Evolutionary conservation across 2,329 filamentous ascomycete genomes (phyloP), one percentile per base, ranked within the genome.

Genomic region (Huntiella savannae): DNA sequence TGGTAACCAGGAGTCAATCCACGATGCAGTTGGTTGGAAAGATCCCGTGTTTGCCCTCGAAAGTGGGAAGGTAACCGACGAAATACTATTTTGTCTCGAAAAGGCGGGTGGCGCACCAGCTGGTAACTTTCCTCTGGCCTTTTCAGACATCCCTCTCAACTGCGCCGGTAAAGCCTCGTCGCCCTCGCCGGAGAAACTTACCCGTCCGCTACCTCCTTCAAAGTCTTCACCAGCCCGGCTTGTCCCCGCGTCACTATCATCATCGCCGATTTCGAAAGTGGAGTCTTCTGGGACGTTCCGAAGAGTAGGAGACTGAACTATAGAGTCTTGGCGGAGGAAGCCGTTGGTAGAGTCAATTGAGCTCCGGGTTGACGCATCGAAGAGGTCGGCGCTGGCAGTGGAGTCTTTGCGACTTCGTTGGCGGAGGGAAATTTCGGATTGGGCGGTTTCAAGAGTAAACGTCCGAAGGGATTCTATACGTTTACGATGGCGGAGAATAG

Each of bases 1-100:
- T 0, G 84, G 82, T n/a, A 95, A 73, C 88, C 88, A 96, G 47
- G 75, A 81, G 54, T 95, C 86, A 53, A 96, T 83, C 87, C 91
- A 96, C 47, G 76, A 67, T 5, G 79, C 65, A 4, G 84, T 83
- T 3, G 88, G 85, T 52, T 79, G 77, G 57, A 96, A 96, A 15
- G 64, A 70, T 40, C 72, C 33, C 64, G 66, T 17, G 12, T 28
- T 16, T 6, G 28, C 10, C 10, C 8, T 70, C 63, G 2, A 39
- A n/a, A 17, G 12, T 12, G 45, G 42, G 16, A 47, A 46, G 12
- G 34, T 45, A 33, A 95, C 68, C 55, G 85, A 94, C 1, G 82
- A 82, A 22, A 79, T 83, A 60, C 86, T 92, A 57, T 91, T 94
- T 57, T 94, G 86, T 13, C 88, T 71, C 1, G 87, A 94, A 59